Evolutionary conservation across 352 stramenopile species (phyloP).

Genomic region (Globisporangium takayamanum): DNA sequence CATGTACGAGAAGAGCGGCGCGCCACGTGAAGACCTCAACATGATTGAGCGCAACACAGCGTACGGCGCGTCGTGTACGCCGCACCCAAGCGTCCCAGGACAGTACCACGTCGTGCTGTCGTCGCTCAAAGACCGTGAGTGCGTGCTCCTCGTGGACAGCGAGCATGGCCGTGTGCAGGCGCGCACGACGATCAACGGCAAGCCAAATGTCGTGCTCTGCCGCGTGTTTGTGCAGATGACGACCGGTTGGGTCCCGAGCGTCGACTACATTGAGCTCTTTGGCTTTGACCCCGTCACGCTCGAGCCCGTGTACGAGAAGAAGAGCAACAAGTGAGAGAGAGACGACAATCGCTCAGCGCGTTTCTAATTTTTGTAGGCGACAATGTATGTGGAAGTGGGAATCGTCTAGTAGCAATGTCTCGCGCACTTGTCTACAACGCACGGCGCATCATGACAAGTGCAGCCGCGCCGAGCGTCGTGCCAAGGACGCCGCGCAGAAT

Average conservation of each 20-base stretch:
- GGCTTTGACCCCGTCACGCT: constrained; percentile 55
- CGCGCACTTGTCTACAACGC: constrained; percentile 32
- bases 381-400: constrained; percentile 15
- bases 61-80: constrained; percentile 53
- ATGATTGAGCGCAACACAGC: constrained; percentile 83
- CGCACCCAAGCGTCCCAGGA: constrained; percentile 25
- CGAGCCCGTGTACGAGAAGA: constrained; percentile 77
- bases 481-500: constrained; percentile 65
- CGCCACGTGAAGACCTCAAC: constrained; percentile 70
- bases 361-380: neutral
- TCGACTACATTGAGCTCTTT: constrained; percentile 82
- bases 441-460: constrained; percentile 77
- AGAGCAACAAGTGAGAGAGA: constrained; percentile 57
- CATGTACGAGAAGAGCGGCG: constrained; percentile 78
- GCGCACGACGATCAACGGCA: constrained; percentile 61
- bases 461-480: constrained; percentile 58
- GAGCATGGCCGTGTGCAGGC: constrained; percentile 45
- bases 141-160: constrained; percentile 44
- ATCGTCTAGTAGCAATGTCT: neutral
- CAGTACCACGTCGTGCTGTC: constrained; percentile 44
- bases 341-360: neutral
- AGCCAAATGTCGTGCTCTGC: constrained; percentile 55
- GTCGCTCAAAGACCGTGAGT: constrained; percentile 70
- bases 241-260: constrained; percentile 73
- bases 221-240: constrained; percentile 84